Evolutionary conservation across 305 asterid species (phyloP).

Genomic region (Lippia alba): DNA sequence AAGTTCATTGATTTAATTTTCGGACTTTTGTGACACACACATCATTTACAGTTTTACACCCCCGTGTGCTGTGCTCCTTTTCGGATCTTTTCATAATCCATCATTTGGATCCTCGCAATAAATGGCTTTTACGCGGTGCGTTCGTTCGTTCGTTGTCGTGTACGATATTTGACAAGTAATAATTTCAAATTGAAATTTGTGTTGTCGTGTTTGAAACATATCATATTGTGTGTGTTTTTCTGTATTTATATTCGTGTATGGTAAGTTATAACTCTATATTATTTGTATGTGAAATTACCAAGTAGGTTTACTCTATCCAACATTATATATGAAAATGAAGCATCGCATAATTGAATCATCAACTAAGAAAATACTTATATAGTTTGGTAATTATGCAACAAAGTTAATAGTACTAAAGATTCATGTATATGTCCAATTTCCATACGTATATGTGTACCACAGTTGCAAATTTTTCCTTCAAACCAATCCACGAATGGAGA

Average conservation of each 20-base stretch:
- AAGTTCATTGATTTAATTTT: background rate
- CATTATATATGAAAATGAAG: background rate
- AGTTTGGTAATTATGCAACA: conserved; percentile 54
- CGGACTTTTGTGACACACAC: conserved; percentile 2
- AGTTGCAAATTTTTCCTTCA: conserved; percentile 4
- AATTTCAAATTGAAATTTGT: too few species aligned
- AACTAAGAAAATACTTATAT: background rate
- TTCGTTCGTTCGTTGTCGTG: too few species aligned
- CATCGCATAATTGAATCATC: background rate
- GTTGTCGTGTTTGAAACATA: too few species aligned
- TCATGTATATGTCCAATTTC: conserved; percentile 29
- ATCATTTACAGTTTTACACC: too few species aligned
- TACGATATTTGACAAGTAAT: too few species aligned
- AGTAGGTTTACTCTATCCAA: background rate
- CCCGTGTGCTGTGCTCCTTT: too few species aligned
- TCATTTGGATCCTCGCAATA: too few species aligned
- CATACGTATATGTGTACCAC: background rate
- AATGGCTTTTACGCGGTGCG: too few species aligned
- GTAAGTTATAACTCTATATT: too few species aligned
- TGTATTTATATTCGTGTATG: too few species aligned
- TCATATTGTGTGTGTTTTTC: too few species aligned
- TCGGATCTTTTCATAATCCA: too few species aligned
- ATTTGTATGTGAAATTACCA: background rate
- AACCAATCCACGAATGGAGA: conserved; percentile 3
- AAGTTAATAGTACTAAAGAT: conserved; percentile 27